A percentile compares a stretch with the other conserved stretches of the same genome.
phyloP scores from a whole-genome alignment of 2,329 filamentous ascomycete species.

The Calonectria pteridis region DNA sequence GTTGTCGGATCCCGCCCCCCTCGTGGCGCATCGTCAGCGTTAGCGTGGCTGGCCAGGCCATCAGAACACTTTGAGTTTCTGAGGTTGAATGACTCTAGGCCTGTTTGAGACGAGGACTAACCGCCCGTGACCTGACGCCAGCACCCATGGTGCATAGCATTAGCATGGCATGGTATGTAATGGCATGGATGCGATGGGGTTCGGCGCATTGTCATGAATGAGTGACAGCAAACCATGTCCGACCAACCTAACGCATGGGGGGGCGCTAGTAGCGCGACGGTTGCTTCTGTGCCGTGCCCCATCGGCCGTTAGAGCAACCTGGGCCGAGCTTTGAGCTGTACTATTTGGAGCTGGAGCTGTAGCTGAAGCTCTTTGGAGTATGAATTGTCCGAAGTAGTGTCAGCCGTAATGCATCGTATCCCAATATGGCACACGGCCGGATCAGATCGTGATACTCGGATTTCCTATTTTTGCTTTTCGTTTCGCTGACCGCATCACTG shows the following conservation, averaged over 20 bases:
- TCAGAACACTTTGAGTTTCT: slow-evolving; percentile 32
- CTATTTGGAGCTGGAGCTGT: neutral
- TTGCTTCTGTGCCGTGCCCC: slow-evolving; percentile 29
- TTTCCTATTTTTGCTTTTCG: neutral
- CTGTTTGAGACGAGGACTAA: slow-evolving; percentile 11
- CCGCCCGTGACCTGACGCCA: slow-evolving; percentile 17
- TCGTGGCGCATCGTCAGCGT: slow-evolving; percentile 25
- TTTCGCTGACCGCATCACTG: slow-evolving; percentile 7
- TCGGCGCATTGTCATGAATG: neutral
- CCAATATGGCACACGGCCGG: neutral
- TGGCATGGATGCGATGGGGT: slow-evolving; percentile 1
- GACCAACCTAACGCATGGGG: neutral
- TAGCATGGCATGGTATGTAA: neutral
- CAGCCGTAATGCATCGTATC: slow-evolving; percentile 10
- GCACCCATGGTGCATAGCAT: slow-evolving; percentile 12
- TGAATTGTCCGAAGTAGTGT: neutral
- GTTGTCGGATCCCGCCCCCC: slow-evolving; percentile 2
- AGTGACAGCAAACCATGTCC: slow-evolving; percentile 8
- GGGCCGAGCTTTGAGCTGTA: slow-evolving; percentile 1
- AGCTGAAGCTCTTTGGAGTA: neutral
- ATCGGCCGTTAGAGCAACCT: slow-evolving; percentile 7
- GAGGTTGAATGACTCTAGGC: slow-evolving; percentile 24
- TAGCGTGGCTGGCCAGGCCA: slow-evolving; percentile 8
- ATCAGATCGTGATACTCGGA: slow-evolving; percentile 4
- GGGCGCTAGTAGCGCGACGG: slow-evolving; percentile 17